phyloP scores from a whole-genome alignment of 2,329 filamentous ascomycete genomes.

The Venturia aucupariae region DNA sequence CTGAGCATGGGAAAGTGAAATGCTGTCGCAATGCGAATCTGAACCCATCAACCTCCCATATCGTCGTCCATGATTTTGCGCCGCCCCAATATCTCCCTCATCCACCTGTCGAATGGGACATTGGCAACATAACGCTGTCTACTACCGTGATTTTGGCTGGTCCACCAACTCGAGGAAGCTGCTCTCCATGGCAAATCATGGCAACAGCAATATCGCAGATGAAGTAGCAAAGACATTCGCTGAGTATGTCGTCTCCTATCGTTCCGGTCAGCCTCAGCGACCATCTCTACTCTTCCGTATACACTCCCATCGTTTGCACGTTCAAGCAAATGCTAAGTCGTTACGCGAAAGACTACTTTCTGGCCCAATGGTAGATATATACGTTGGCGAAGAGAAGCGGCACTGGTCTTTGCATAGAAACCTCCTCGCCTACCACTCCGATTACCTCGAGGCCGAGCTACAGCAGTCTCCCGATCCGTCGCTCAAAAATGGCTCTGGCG shows the following conservation, averaged over 20 bases:
- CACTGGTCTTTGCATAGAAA: slow-evolving; percentile 46
- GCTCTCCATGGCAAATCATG: slow-evolving; percentile 13
- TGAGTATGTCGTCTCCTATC: slow-evolving; percentile 14
- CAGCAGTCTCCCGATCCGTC: slow-evolving; percentile 24
- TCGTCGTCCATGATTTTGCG: slow-evolving; percentile 5
- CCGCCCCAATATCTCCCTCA: not conserved
- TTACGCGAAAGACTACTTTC: slow-evolving; percentile 43
- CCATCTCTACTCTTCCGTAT: slow-evolving; percentile 28
- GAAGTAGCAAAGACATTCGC: slow-evolving; percentile 15
- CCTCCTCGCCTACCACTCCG: slow-evolving; percentile 44
- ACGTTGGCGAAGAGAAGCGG: slow-evolving; percentile 38
- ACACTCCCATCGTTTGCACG: slow-evolving; percentile 29
- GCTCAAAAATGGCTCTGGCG: slow-evolving; percentile 16
- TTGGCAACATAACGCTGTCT: slow-evolving; percentile 16
- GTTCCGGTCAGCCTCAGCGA: slow-evolving; percentile 15
- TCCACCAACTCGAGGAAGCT: slow-evolving; percentile 4
- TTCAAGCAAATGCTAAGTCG: slow-evolving; percentile 36
- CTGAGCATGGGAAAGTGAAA: slow-evolving; percentile 2
- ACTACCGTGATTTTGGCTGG: slow-evolving; percentile 15
- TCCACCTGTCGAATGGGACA: slow-evolving; percentile 14
- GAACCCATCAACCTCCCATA: not conserved
- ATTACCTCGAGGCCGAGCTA: slow-evolving; percentile 32
- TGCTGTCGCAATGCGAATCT: slow-evolving; percentile 3
- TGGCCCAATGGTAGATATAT: slow-evolving; percentile 42
- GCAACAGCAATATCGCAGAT: slow-evolving; percentile 12